Evolutionary conservation across 441 rosid species (phyloP), one percentile per base, ranked within the genome.

Genomic region (Daphne laureola): DNA sequence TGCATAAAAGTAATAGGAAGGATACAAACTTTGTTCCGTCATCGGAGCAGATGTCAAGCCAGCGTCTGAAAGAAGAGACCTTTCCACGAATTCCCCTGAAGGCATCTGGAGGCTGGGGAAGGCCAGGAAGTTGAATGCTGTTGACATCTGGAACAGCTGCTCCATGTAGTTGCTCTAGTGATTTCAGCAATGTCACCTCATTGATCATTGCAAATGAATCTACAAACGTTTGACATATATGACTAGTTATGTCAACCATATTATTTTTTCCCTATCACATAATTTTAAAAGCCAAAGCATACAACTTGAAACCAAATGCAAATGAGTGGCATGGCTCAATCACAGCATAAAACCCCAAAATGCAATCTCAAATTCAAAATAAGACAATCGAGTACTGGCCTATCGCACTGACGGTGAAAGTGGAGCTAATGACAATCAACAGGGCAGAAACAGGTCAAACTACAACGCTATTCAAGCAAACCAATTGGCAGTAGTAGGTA

Each of bases 41-140:
- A 69, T 92, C 96, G 17, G 88, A 82, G 78, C 87, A 86, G 53
- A 92, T 86, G 57, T 78, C 81, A 64, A 88, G 87, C 98, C 98
- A 92, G 18, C 92, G 85, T 68, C 78, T 78, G 58, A 92, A 55
- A 12, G 90, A 79, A 63, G 79, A 64, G 48, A 65, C 79, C 72
- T 80, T 92, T 66, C 73, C 76, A 44, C 79, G 80, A 54, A 92
- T 92, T 61, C 96, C 98, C 75, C 94, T 82, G 57, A 92, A 92
- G 57, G 71, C 72, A 64, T 79, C 74, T 57, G 91, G 92, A 71
- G 86, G 87, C 68, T 78, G 79, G 45, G 98, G 95, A 75, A 92
- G 67, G 71, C 83, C 54, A 9, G 90, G 94, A 63, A 86, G 87
- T 78, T 72, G 62, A 67, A 88, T 76, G 52, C 67, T 69, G 54